Conservation (phyloP, 2,329 filamentous ascomycete genomes). For the Fusarium newnesense region DNA sequence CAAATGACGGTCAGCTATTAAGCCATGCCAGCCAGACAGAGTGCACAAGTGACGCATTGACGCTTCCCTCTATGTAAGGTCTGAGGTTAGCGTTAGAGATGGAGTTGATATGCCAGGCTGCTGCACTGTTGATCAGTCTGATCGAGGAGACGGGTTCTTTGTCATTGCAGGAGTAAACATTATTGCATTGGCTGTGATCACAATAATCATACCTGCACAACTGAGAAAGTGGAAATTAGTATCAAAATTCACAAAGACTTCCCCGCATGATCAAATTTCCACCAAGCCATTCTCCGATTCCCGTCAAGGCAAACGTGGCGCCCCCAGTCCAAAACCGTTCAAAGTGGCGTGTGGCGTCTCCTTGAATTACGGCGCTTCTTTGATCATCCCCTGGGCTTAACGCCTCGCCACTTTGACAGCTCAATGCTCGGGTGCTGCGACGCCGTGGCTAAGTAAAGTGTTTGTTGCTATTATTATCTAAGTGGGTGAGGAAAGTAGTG, state of each 20-base stretch:
- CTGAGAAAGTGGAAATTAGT: not conserved
- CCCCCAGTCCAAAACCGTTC: accelerated
- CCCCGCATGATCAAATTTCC: not conserved
- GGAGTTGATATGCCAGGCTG: too few species aligned
- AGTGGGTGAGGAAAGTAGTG: not conserved
- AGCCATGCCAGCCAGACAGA: not conserved
- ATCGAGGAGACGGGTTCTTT: too few species aligned
- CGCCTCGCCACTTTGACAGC: not conserved
- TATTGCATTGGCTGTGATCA: too few species aligned
- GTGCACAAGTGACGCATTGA: too few species aligned
- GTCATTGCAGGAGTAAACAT: too few species aligned
- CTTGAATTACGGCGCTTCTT: not conserved
- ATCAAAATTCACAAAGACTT: accelerated
- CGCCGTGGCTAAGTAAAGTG: accelerated
- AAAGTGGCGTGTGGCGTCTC: not conserved
- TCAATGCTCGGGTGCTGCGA: too few species aligned
- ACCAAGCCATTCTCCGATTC: accelerated
- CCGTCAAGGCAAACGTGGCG: not conserved
- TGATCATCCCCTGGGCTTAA: not conserved
- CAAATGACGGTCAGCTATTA: accelerated
- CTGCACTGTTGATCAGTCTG: too few species aligned
- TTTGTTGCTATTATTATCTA: accelerated
- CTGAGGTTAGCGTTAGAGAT: too few species aligned
- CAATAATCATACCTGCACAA: too few species aligned
- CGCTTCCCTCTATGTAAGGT: too few species aligned